Evolutionary conservation across 306 rosid species (phyloP).

Genomic region (Cicer chorassanicum): DNA sequence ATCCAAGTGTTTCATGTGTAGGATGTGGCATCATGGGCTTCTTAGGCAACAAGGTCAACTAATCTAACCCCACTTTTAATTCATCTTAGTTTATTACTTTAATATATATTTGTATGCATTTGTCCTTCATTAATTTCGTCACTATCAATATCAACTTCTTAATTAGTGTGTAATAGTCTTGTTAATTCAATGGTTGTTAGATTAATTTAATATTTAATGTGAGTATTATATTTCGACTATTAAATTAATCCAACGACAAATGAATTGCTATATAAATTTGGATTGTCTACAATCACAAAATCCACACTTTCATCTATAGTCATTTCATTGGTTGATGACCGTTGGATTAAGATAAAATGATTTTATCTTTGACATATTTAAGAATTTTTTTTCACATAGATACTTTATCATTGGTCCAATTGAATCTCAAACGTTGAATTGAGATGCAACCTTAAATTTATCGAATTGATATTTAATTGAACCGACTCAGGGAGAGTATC

Average conservation of each 20-base stretch:
- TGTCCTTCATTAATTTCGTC: not conserved
- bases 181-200: not conserved
- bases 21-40: slow-evolving; percentile 90
- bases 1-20: slow-evolving; percentile 74
- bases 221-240: not conserved
- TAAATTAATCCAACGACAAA: not conserved
- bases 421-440: not conserved
- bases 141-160: slow-evolving; percentile 36
- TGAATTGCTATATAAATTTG: too few species aligned
- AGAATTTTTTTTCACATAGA: not conserved
- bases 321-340: too few species aligned
- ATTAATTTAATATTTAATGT: not conserved
- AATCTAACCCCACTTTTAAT: slow-evolving; percentile 23
- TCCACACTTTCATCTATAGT: too few species aligned
- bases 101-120: not conserved
- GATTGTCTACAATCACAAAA: too few species aligned
- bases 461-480: not conserved
- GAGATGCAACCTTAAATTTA: not conserved
- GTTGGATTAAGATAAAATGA: too few species aligned
- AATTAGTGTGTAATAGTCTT: not conserved
- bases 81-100: not conserved
- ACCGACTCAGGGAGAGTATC: not conserved
- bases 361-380: not conserved
- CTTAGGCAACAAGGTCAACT: slow-evolving; percentile 77
- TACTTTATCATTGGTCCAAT: not conserved